phyloP scores from a whole-genome alignment of 202 grass and related monocot species.

The Alloteropsis angusta region DNA sequence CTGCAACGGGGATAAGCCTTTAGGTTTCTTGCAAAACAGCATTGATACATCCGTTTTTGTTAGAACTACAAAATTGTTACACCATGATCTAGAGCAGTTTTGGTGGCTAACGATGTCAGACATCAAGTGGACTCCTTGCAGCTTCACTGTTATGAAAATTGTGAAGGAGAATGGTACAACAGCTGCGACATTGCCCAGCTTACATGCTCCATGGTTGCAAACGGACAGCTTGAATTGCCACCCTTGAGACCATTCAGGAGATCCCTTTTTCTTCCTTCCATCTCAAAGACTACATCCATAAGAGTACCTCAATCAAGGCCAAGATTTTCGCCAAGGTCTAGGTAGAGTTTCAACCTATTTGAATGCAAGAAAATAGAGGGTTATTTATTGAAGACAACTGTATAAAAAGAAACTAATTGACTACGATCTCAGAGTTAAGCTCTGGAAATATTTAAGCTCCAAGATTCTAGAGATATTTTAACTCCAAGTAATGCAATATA shows the following conservation, averaged over 20 bases:
- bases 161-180: neutral
- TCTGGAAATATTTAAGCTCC: neutral
- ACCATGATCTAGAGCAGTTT: neutral
- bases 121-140: neutral
- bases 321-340: neutral
- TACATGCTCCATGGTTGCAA: neutral
- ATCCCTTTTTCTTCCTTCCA: neutral
- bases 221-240: neutral
- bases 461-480: neutral
- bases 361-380: neutral
- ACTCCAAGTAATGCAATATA: neutral
- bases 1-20: neutral
- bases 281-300: neutral
- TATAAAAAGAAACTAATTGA: neutral
- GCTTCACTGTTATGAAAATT: neutral
- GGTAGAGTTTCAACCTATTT: neutral
- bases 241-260: neutral
- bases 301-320: neutral
- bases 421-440: neutral
- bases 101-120: neutral
- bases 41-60: slow-evolving; percentile 20
- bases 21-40: neutral
- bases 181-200: neutral
- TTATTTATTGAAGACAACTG: neutral
- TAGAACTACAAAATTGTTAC: slow-evolving; percentile 30